phyloP scores from a whole-genome alignment of 768 basidiomycete species.

The Boletus reticulatus region DNA sequence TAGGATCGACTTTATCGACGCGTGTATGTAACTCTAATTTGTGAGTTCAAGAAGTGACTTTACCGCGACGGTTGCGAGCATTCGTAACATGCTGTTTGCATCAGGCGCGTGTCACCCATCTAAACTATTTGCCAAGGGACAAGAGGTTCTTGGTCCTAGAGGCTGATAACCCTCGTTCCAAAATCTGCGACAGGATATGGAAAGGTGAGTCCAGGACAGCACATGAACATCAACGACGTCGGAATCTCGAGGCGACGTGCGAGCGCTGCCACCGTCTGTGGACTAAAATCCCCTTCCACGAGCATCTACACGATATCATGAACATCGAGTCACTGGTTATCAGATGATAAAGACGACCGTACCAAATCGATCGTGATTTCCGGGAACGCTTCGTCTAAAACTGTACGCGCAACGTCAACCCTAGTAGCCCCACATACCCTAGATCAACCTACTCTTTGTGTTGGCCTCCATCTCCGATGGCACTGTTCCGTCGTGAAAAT shows the following conservation, averaged over 20 bases:
- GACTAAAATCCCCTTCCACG: conserved; percentile 43
- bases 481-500: conserved; percentile 56
- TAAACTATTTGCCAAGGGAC: no score
- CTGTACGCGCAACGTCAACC: conserved; percentile 23
- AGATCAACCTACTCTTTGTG: conserved; percentile 46
- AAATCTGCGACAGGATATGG: conserved; percentile 45
- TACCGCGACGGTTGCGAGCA: no score
- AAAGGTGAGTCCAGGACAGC: conserved; percentile 51
- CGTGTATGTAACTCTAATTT: no score
- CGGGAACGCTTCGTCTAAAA: conserved; percentile 63
- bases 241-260: conserved; percentile 49
- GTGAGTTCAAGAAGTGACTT: no score
- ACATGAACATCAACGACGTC: conserved; percentile 60
- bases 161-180: conserved; percentile 47
- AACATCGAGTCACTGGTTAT: not conserved
- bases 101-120: no score
- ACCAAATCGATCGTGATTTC: conserved; percentile 63
- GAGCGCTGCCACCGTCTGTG: conserved; percentile 46
- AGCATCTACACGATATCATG: conserved; percentile 37
- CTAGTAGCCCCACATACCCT: not conserved
- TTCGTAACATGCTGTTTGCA: no score
- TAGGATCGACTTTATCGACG: no score
- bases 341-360: conserved; percentile 5
- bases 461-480: conserved; percentile 77
- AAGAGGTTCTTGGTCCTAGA: not conserved